These are phyloP conservation scores for Verbena officinalis DNA, from an alignment of 257 asterid species.

Conservation along the genomic window DNA sequence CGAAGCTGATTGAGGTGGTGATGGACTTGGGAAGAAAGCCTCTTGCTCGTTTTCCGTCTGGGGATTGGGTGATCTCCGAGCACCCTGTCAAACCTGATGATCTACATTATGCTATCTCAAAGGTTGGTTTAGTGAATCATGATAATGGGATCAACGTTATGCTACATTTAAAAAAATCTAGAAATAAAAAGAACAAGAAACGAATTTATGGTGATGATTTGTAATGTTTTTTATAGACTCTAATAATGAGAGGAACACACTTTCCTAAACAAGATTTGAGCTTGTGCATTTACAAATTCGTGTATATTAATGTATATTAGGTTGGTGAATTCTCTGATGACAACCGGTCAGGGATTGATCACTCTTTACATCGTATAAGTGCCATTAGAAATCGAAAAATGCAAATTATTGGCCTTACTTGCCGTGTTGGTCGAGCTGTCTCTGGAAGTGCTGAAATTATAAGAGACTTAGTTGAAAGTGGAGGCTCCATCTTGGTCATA, in stretches of 20 bases:
- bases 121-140: constrained; percentile 52
- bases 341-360: constrained; percentile 90
- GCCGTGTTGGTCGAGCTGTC: constrained; percentile 97
- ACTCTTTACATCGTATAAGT: constrained; percentile 93
- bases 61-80: constrained; percentile 88
- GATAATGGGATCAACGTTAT: constrained; percentile 1
- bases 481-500: constrained; percentile 91
- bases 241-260: neutral
- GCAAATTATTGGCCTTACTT: constrained; percentile 97
- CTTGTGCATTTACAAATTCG: neutral
- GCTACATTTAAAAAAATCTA: neutral
- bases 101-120: constrained; percentile 74
- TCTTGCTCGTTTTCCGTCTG: constrained; percentile 89
- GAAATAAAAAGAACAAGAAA: neutral
- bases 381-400: constrained; percentile 91
- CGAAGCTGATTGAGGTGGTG: constrained; percentile 82
- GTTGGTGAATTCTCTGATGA: constrained; percentile 97
- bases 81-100: constrained; percentile 78
- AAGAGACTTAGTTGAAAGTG: constrained; percentile 81
- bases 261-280: neutral
- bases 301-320: constrained; percentile 38
- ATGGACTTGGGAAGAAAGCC: constrained; percentile 99
- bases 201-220: no score
- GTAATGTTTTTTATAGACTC: neutral
- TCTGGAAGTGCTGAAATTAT: constrained; percentile 98